Evolutionary conservation across 2,329 filamentous ascomycete genomes (phyloP).

Genomic region (Pleomassaria siparia): DNA sequence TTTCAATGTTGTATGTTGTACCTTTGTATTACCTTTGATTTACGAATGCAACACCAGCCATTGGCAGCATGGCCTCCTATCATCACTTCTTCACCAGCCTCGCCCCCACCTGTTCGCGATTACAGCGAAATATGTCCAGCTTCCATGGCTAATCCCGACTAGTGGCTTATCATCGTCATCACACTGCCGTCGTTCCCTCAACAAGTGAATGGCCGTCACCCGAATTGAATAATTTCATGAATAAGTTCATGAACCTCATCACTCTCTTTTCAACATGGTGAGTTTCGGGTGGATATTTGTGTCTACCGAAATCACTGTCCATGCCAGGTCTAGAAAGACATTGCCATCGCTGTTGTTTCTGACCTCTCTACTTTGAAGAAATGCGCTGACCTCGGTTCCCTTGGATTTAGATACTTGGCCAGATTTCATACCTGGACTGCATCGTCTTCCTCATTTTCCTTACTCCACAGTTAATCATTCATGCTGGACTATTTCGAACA

Average conservation of each 20-base stretch:
- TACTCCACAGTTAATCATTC: slow-evolving; percentile 68
- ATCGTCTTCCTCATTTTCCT: slow-evolving; percentile 71
- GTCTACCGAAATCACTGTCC: too few species aligned
- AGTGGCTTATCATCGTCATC: slow-evolving; percentile 2
- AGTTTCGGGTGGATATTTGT: too few species aligned
- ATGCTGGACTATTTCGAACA: slow-evolving; percentile 64
- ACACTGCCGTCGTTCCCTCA: slow-evolving; percentile 1
- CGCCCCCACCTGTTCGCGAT: neutral
- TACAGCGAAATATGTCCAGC: neutral
- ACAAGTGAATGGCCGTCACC: neutral
- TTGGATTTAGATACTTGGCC: slow-evolving; percentile 71
- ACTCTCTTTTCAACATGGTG: too few species aligned
- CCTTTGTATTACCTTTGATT: too few species aligned
- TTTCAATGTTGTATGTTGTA: too few species aligned
- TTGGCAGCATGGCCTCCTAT: neutral
- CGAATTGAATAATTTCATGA: too few species aligned
- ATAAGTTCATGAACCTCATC: neutral
- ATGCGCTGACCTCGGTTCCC: too few species aligned
- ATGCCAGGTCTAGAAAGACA: too few species aligned
- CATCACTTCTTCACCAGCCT: neutral
- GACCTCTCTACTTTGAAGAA: too few species aligned
- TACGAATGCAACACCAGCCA: neutral
- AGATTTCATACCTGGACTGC: slow-evolving; percentile 76
- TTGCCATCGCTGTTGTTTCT: too few species aligned
- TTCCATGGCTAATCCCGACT: neutral